Conservation (phyloP, 805 yeast species). For the Candida broadrunensis region DNA sequence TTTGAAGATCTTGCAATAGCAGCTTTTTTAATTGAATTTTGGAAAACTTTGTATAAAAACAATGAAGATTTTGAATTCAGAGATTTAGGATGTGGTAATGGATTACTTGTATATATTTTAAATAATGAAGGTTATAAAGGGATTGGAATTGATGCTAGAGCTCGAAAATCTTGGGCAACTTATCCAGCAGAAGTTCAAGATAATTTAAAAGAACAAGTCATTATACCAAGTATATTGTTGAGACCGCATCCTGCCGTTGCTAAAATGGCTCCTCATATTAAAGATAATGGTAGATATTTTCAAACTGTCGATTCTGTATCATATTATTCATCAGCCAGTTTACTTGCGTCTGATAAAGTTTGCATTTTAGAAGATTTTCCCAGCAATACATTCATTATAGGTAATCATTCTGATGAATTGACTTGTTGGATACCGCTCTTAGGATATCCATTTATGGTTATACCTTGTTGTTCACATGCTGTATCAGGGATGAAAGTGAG, state of each 20-base stretch:
- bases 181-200: slow-evolving; percentile 66
- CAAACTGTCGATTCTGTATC: slow-evolving; percentile 33
- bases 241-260: slow-evolving; percentile 67
- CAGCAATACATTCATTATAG: slow-evolving; percentile 74
- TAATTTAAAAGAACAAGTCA: slow-evolving; percentile 67
- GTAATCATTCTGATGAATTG: slow-evolving; percentile 93
- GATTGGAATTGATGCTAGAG: slow-evolving; percentile 84
- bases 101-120: slow-evolving; percentile 74
- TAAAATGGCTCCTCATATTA: slow-evolving; percentile 49
- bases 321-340: slow-evolving; percentile 51
- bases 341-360: slow-evolving; percentile 49
- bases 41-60: slow-evolving; percentile 52
- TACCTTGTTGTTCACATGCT: slow-evolving; percentile 93
- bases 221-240: slow-evolving; percentile 72
- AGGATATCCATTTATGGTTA: slow-evolving; percentile 83
- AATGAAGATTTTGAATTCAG: slow-evolving; percentile 61
- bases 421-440: slow-evolving; percentile 94
- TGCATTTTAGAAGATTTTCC: slow-evolving; percentile 66
- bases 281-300: slow-evolving; percentile 54
- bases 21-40: slow-evolving; percentile 84
- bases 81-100: slow-evolving; percentile 96
- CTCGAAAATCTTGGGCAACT: slow-evolving; percentile 80
- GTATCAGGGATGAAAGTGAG: slow-evolving; percentile 73
- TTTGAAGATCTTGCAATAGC: slow-evolving; percentile 96
- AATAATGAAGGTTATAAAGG: slow-evolving; percentile 79